phyloP scores from a whole-genome alignment of 2,329 filamentous ascomycete genomes.

The Xylaria sp. region DNA sequence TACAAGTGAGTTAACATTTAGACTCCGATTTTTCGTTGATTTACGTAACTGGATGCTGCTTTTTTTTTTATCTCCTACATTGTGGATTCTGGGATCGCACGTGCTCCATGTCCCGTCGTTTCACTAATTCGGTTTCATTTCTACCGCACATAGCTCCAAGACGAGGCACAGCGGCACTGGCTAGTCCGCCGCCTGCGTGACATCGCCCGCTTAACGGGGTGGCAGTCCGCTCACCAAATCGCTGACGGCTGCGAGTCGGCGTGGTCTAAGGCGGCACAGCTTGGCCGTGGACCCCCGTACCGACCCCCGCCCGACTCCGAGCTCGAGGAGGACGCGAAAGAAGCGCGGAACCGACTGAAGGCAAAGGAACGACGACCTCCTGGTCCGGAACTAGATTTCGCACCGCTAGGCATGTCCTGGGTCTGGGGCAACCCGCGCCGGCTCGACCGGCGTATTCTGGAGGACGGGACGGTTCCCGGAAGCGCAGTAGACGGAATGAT shows the following conservation, averaged over 20 bases:
- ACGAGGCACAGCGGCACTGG: slow-evolving; percentile 76
- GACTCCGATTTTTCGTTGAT: background rate
- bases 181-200: slow-evolving; percentile 75
- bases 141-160: slow-evolving; percentile 64
- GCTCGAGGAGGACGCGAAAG: slow-evolving; percentile 38
- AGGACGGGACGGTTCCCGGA: slow-evolving; percentile 42
- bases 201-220: slow-evolving; percentile 81
- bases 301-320: slow-evolving; percentile 45
- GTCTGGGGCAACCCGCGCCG: slow-evolving; percentile 58
- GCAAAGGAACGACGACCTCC: slow-evolving; percentile 19
- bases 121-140: slow-evolving; percentile 5
- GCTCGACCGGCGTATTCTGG: slow-evolving; percentile 58
- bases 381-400: slow-evolving; percentile 1
- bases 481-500: background rate
- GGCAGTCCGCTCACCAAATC: slow-evolving; percentile 82
- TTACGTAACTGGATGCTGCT: background rate
- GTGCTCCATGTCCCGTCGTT: background rate
- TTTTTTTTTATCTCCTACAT: no score
- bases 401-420: slow-evolving; percentile 25
- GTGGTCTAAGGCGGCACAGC: slow-evolving; percentile 77
- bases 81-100: background rate
- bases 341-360: slow-evolving; percentile 24
- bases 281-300: slow-evolving; percentile 80
- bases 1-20: slow-evolving; percentile 60
- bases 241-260: slow-evolving; percentile 82